phyloP scores from a whole-genome alignment of 139 green algal species.

The Chlorella sp. region DNA sequence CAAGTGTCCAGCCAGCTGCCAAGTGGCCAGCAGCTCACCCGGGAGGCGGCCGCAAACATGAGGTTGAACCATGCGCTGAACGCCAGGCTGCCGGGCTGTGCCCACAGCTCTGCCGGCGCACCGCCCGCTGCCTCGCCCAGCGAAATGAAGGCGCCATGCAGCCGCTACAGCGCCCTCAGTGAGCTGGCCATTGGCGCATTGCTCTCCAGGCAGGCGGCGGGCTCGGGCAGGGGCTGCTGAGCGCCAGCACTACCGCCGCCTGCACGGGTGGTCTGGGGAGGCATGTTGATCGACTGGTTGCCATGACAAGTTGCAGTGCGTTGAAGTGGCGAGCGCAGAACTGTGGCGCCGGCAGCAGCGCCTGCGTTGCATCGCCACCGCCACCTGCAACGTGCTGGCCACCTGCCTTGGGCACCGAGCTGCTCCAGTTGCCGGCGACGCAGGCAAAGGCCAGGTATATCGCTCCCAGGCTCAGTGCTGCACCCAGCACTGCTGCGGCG shows the following conservation, averaged over 20 bases:
- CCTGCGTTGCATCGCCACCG: neutral
- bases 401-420: too few species aligned
- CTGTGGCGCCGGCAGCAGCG: neutral
- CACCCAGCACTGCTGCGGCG: too few species aligned
- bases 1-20: neutral
- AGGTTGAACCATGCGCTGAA: neutral
- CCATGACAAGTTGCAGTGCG: too few species aligned
- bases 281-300: neutral
- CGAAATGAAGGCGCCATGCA: neutral
- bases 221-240: neutral
- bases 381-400: neutral
- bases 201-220: neutral
- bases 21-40: neutral
- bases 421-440: too few species aligned
- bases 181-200: neutral
- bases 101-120: neutral
- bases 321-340: neutral
- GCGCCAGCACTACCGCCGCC: constrained; percentile 13
- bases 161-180: neutral
- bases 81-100: neutral
- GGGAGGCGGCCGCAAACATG: neutral
- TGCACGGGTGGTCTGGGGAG: neutral
- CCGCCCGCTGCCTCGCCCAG: neutral
- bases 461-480: too few species aligned
- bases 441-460: too few species aligned